Evolutionary conservation across 495 filamentous ascomycete genomes (phyloP), one percentile per base, ranked within the genome.

Genomic region (Trichocladium antarcticum): DNA sequence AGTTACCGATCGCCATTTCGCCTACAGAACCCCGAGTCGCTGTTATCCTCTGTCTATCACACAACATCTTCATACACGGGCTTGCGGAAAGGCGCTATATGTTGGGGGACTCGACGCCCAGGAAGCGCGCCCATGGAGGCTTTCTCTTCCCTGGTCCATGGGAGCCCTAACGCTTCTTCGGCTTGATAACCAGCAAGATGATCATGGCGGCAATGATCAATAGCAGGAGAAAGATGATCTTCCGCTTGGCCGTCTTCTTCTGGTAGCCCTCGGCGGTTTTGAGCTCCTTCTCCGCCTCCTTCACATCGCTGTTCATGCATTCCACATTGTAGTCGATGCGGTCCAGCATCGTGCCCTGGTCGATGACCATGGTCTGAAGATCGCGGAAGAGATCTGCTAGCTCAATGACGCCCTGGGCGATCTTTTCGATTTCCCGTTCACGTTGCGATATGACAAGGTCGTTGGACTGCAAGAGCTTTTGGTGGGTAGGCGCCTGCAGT

Each of bases 321-420:
- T 98, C 92, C 31, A 98, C 84, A 62, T 98, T 98, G 69, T 95
- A 98, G 62, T 98, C 92, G 58, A 98, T 96, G 31, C 92, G 78
- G 68, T 98, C 92, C 19, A 98, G 78, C 84, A 98, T 88, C 22
- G 87, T 96, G 11, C 92, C 92, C 67, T 98, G 92, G 64, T 98
- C 92, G 50, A 98, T 98, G 47, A 98, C 83, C 89, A 98, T 95
- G 17, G 74, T 79, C 60, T 98, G 93, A 16, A 98, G 68, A 53
- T 97, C 93, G 38, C 90, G 87, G 73, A 98, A 98, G 35, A 98
- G 88, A 61, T 95, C 89, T 1, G 89, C 83, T 2, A 98, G 74
- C 55, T 97, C 93, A 57, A 98, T 95, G 63, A 98, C 95, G 36
- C 92, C 92, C 58, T 94, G 88, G 0, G 92, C 92, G 51, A 98